Evolutionary conservation across 768 basidiomycete genomes (phyloP), one percentile per base, ranked within the genome.

Genomic region (Tulasnella sp.): DNA sequence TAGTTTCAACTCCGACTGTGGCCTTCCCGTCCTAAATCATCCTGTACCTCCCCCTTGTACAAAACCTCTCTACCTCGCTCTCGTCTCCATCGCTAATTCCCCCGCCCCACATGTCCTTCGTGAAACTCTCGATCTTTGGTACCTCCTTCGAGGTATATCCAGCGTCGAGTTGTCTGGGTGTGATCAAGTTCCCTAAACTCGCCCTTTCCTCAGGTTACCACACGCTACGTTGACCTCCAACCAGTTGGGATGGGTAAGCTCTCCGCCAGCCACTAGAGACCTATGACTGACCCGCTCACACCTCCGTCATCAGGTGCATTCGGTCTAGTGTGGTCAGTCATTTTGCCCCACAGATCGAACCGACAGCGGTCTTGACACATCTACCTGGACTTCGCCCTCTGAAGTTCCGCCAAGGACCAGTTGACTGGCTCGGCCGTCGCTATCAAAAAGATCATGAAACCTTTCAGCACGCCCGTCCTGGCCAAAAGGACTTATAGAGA

Each of bases 401-500:
- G 43, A 63, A 94, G 92, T 66, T 93, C 91, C 15, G 86, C 90
- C 32, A 93, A 92, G 70, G 88, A 94, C 69, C 93, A 97, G 70
- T 80, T 98, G 54, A 94, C 91, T 7, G 86, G 82, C 39, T 80
- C 90, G 43, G 86, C 89, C 15, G 93, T 94, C 57, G 96, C 96
- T 66, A 93, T 99, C 75, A 99, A 99, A 81, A 98, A 98, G 82
- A 99, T 98, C 75, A 98, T 98, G 94, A 99, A 99, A 71, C 96
- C 96, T 6, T 99, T 99, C 74, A 88, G 86, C 68, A 97, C 96
- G 5, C 93, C 96, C 17, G 96, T 99, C n/a, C 77, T 99, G 64
- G 85, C 84, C 70, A 98, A 98, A 73, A 78, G 96, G 62, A 99
- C 96, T 1, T 98, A 98, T 70, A 80, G 96, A 60, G 96, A 99